Evolutionary conservation across 805 yeast genomes (phyloP), one percentile per base, ranked within the genome.

Genomic region (Peterozyma toletana): DNA sequence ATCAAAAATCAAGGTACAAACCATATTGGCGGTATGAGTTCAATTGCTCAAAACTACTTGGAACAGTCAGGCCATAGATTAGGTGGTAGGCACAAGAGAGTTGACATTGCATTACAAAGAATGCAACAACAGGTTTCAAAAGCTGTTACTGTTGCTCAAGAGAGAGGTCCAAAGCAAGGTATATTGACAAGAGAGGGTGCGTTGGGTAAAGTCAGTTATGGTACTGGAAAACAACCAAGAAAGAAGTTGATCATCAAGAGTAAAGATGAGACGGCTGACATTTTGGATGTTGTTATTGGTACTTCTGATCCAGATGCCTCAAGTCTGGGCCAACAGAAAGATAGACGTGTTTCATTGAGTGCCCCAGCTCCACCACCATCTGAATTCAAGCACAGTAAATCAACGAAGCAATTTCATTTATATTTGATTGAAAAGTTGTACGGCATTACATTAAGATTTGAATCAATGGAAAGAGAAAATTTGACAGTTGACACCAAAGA

Each of bases 41-140:
- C 85, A n/a, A 83, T 90, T 69, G 96, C 96, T 6, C 86, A 86
- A 59, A 93, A 96, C 11, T 90, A 90, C 57, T 68, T 89, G 58
- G 93, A 87, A 56, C 95, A 85, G 60, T 83, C 95, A 46, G 96
- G 96, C 42, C 95, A 87, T 64, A 78, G 93, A 64, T 69, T 86
- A 45, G 95, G 95, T 54, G 95, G 95, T 41, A 79, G 89, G 61
- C 71, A 80, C 50, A 84, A 81, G 64, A 73, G 91, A 60, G 91
- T 90, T 9, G 95, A 87, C 62, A 80, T 88, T 51, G 96, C 96
- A 1, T 73, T 90, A 56, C 96, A 87, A 69, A 82, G 97, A 71
- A 87, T 93, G 96, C 97, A 91, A 67, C 96, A 89, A 61, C 98
- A 91, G 68, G 96, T 91, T 42, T 95, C 89, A 58, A 87, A 86